Evolutionary conservation across 2,329 filamentous ascomycete genomes (phyloP).

Genomic region (Exserohilum rostratum): DNA sequence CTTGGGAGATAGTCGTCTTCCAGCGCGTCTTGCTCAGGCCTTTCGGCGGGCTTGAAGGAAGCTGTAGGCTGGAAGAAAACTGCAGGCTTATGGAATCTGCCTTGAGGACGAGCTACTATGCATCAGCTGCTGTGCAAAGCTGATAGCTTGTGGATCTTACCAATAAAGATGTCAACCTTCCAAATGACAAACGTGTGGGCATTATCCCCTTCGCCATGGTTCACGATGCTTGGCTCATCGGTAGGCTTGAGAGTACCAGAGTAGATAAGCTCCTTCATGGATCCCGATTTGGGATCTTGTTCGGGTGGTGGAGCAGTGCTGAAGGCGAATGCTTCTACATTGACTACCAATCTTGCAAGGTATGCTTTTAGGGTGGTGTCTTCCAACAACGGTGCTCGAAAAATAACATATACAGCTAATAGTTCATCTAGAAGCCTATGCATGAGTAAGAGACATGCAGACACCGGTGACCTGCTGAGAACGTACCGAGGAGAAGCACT

Average conservation of each 20-base stretch:
- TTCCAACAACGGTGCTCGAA: slow-evolving; percentile 67
- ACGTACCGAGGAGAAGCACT: slow-evolving; percentile 74
- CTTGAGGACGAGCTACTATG: slow-evolving; percentile 53
- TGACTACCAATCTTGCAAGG: slow-evolving; percentile 67
- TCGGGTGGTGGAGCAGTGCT: slow-evolving; percentile 55
- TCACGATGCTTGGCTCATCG: slow-evolving; percentile 40
- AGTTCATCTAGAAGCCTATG: slow-evolving; percentile 70
- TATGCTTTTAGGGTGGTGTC: slow-evolving; percentile 64
- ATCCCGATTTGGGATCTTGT: slow-evolving; percentile 43
- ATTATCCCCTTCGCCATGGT: slow-evolving; percentile 31
- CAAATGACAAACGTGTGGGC: slow-evolving; percentile 47
- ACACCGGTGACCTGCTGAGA: slow-evolving; percentile 40
- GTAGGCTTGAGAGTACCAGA: slow-evolving; percentile 48
- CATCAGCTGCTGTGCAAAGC: slow-evolving; percentile 9
- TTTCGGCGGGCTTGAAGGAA: slow-evolving; percentile 62
- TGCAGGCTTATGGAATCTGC: slow-evolving; percentile 69
- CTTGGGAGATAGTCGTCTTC: slow-evolving; percentile 72
- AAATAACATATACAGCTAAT: slow-evolving; percentile 69
- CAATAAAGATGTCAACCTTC: slow-evolving; percentile 47
- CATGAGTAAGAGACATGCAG: slow-evolving; percentile 58
- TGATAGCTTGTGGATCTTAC: slow-evolving; percentile 21
- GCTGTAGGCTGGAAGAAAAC: slow-evolving; percentile 65
- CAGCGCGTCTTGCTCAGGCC: slow-evolving; percentile 50
- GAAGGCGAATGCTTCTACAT: slow-evolving; percentile 69
- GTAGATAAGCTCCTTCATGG: slow-evolving; percentile 64